Percentiles rank a stretch among this genome's conserved stretches.
phyloP scores from a whole-genome alignment of 306 rosid genomes.

The Styphnolobium japonicum region DNA sequence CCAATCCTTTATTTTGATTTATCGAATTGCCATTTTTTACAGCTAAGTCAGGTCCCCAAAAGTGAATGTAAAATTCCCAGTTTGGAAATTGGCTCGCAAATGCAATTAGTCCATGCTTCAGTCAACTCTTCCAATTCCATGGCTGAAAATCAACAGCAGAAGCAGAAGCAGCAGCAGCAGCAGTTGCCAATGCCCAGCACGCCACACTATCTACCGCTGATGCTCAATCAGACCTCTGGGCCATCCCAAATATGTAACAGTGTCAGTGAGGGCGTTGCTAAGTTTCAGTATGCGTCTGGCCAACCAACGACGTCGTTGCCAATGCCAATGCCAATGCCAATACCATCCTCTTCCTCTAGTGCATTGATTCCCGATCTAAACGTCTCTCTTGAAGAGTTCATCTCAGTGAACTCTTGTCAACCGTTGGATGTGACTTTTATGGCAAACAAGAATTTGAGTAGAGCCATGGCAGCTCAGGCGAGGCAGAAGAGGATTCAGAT shows the following conservation, averaged over 20 bases:
- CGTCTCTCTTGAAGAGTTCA: slow-evolving; percentile 9
- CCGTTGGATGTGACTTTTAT: slow-evolving; percentile 27
- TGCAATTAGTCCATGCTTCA: not conserved
- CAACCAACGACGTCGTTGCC: slow-evolving; percentile 6
- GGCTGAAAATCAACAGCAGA: not conserved
- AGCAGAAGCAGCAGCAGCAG: not conserved
- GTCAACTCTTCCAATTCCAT: not conserved
- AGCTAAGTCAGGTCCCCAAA: slow-evolving; percentile 17
- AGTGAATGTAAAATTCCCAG: not conserved
- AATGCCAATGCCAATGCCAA: not conserved
- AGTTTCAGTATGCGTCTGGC: not conserved
- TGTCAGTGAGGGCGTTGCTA: not conserved
- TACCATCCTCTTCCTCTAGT: not conserved
- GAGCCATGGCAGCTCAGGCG: slow-evolving; percentile 46
- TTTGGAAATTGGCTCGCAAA: not conserved
- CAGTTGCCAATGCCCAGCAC: not conserved
- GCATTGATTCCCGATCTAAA: slow-evolving; percentile 46
- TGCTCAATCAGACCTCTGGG: slow-evolving; percentile 18
- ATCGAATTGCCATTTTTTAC: slow-evolving; percentile 3
- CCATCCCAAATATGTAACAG: not conserved
- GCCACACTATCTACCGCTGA: not conserved
- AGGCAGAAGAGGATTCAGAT: slow-evolving; percentile 61
- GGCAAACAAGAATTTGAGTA: slow-evolving; percentile 6
- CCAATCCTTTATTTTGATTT: not conserved
- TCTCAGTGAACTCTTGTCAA: not conserved